Base-by-base conservation (phyloP, 148 eudicot genomes). In the Amaranthus cruentus region DNA sequence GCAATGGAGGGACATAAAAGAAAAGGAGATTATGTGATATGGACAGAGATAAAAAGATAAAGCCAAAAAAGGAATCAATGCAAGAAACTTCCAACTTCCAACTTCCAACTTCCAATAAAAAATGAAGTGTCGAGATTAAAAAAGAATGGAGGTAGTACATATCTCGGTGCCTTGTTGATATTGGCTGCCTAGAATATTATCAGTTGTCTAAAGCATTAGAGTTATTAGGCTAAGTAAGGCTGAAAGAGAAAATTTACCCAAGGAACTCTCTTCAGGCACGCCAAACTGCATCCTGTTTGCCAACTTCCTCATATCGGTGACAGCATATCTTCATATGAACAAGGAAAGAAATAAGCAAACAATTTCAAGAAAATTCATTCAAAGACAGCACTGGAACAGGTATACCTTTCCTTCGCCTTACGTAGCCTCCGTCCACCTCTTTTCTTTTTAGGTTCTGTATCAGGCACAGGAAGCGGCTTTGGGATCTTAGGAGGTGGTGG, bases 401-500 rank as follows among this genome's bases (percentile, higher is more conserved):
- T 63, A 43, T 78, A 88, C 93, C 99, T 91, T 77, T 95, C 99
- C 77, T 95, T 95, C 97, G 85, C 88, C 89, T 95, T 95, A 83
- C 99, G 88, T 55, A 90, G 80, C 69, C 99, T 85, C 58, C 92
- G 93, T 38, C 99, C 97, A 71, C 99, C 99, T 81, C 99, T 88
- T 87, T 92, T 91, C 85, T 95, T 95, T 68, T 91, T 95, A 50
- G 99, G 97, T 82, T 90, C 96, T 64, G 96, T 91, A 85, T 95
- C 99, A 81, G 99, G 99, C 77, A 95, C 99, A 3, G 99, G 99
- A 69, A 95, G 86, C 64, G 99, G 99, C 77, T 91, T 95, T 15
- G 99, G 97, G 77, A 90, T 91, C 89, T 95, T 95, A 13, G 99
- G 96, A 60, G 97, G 99, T 48, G 99, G 99, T 38, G 96, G 99